Conservation (phyloP, 352 stramenopile species). For the Peronosclerospora sorghi region DNA sequence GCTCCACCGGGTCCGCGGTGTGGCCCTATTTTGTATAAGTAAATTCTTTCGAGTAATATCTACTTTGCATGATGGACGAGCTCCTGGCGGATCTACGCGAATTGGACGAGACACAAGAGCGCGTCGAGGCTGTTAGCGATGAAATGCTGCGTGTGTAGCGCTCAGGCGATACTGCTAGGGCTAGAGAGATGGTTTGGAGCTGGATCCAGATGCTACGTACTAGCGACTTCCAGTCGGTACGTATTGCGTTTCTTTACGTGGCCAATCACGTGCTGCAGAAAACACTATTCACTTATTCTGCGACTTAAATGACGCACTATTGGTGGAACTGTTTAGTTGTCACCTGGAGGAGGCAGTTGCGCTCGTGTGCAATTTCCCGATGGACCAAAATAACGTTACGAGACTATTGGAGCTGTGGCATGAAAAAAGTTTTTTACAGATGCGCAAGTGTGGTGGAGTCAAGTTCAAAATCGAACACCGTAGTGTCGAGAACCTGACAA, state of each 20-base stretch:
- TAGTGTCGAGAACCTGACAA: too few relatives aligned
- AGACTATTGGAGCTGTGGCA: conserved; percentile 67
- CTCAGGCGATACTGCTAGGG: conserved; percentile 16
- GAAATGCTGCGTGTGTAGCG: conserved; percentile 48
- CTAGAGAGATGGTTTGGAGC: conserved; percentile 40
- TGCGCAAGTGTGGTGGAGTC: conserved; percentile 38
- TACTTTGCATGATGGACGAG: conserved; percentile 43
- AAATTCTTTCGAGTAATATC: too few relatives aligned
- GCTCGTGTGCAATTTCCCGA: conserved; percentile 75
- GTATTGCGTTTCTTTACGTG: conserved; percentile 74
- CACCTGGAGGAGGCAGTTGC: conserved; percentile 70
- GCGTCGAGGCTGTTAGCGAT: conserved; percentile 69
- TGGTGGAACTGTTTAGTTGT: conserved; percentile 23
- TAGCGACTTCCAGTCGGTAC: conserved; percentile 71
- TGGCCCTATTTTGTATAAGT: too few relatives aligned
- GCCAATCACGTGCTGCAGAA: conserved; percentile 81
- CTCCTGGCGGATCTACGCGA: conserved; percentile 65
- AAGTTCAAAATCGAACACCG: too few relatives aligned
- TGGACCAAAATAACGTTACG: conserved; percentile 67
- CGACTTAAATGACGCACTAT: conserved; percentile 10
- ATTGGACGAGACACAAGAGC: conserved; percentile 75
- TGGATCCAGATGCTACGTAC: conserved; percentile 57
- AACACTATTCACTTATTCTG: conserved; percentile 26
- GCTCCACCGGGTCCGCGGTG: too few relatives aligned
- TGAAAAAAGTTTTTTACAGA: conserved; percentile 55